Evolutionary conservation across 1,284 basidiomycete species (phyloP).

Genomic region (Trametes sp.): DNA sequence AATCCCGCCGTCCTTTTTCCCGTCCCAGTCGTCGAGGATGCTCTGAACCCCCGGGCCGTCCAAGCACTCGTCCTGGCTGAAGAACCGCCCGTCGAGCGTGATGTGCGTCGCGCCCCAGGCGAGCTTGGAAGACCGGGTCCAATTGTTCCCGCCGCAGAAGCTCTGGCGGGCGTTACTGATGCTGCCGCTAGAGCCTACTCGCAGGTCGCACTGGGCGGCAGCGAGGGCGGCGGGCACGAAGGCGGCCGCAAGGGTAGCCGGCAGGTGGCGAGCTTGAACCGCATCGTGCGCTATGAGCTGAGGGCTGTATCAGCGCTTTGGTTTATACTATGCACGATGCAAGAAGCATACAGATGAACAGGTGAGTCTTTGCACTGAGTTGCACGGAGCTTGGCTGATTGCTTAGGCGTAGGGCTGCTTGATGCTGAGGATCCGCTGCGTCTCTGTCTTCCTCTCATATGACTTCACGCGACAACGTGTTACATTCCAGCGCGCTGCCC

Average conservation of each 20-base stretch:
- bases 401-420: too few species aligned
- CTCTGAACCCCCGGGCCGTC: slow-evolving; percentile 13
- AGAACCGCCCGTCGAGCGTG: slow-evolving; percentile 3
- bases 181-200: neutral
- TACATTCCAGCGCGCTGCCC: too few species aligned
- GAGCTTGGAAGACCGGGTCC: neutral
- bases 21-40: slow-evolving; percentile 14
- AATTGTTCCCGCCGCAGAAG: slow-evolving; percentile 5
- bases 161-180: neutral
- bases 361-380: too few species aligned
- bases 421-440: too few species aligned
- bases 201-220: neutral
- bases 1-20: slow-evolving; percentile 4
- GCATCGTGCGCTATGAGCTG: slow-evolving; percentile 2
- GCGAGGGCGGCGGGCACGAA: neutral
- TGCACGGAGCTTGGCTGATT: too few species aligned
- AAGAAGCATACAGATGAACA: too few species aligned
- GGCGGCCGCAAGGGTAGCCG: slow-evolving; percentile 5
- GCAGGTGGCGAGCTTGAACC: slow-evolving; percentile 1
- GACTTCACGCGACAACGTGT: too few species aligned
- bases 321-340: too few species aligned
- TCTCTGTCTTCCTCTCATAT: too few species aligned
- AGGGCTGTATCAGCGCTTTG: too few species aligned
- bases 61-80: slow-evolving; percentile 7
- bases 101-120: slow-evolving; percentile 2